Percentiles rank a stretch among this genome's conserved stretches.
phyloP scores from a whole-genome alignment of 2,329 filamentous ascomycete species.

The Thyridium curvatum region DNA sequence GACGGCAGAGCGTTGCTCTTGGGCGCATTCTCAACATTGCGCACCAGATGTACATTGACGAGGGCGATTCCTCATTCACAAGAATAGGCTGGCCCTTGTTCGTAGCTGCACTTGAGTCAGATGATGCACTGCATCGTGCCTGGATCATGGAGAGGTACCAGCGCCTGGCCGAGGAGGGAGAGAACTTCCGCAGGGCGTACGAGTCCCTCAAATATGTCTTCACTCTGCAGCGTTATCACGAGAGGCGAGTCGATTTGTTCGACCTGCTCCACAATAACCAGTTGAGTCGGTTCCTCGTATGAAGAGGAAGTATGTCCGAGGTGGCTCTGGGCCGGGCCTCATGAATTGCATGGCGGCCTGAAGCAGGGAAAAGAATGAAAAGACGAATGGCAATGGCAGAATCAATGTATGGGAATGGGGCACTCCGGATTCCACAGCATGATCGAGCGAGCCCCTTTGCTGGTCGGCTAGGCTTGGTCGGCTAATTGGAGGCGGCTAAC shows the following conservation, averaged over 20 bases:
- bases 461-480: too few species aligned
- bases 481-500: too few species aligned
- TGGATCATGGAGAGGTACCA: constrained; percentile 25
- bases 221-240: constrained; percentile 10
- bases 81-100: constrained; percentile 27
- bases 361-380: too few species aligned
- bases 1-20: constrained; percentile 1
- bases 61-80: constrained; percentile 21
- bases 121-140: constrained; percentile 21
- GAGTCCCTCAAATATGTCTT: constrained; percentile 17
- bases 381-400: too few species aligned
- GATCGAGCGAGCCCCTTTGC: too few species aligned
- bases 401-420: too few species aligned
- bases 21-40: constrained; percentile 22
- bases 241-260: constrained; percentile 8
- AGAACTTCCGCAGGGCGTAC: constrained; percentile 22
- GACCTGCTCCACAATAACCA: too few species aligned
- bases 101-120: constrained; percentile 26
- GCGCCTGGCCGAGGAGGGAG: constrained; percentile 19
- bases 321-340: too few species aligned
- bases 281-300: too few species aligned
- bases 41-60: constrained; percentile 23
- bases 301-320: too few species aligned
- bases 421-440: too few species aligned
- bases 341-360: too few species aligned